These are phyloP conservation scores for Jacaranda mimosifolia DNA, from an alignment of 257 asterid genomes.

Conservation along the genomic window DNA sequence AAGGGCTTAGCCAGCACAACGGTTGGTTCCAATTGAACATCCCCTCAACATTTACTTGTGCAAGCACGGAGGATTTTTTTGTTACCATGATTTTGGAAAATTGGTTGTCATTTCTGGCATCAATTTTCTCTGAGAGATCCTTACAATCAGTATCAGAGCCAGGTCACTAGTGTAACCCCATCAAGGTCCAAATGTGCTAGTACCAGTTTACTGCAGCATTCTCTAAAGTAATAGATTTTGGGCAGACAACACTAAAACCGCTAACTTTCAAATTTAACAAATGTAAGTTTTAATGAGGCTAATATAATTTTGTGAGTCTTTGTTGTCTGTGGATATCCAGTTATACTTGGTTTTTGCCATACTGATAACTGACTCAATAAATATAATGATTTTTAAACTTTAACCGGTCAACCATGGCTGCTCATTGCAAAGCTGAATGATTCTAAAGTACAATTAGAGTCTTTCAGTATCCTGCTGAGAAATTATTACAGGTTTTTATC, in stretches of 20 bases:
- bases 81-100: neutral
- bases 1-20: neutral
- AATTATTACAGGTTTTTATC: neutral
- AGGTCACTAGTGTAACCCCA: slow-evolving; percentile 14
- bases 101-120: neutral
- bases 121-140: slow-evolving; percentile 8
- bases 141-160: neutral
- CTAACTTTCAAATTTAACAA: neutral
- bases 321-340: neutral
- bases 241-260: slow-evolving; percentile 2
- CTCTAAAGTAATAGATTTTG: neutral
- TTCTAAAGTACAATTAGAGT: slow-evolving; percentile 9
- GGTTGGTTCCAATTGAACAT: neutral
- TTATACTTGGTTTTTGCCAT: neutral
- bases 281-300: neutral
- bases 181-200: slow-evolving; percentile 20
- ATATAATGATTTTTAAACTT: neutral
- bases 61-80: neutral
- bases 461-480: neutral
- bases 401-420: neutral
- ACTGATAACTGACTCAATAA: neutral
- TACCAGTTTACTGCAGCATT: slow-evolving; percentile 1
- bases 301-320: neutral
- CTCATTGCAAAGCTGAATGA: neutral
- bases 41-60: neutral